Base-by-base conservation (phyloP, 257 asterid genomes). In the Prunella vulgaris region DNA sequence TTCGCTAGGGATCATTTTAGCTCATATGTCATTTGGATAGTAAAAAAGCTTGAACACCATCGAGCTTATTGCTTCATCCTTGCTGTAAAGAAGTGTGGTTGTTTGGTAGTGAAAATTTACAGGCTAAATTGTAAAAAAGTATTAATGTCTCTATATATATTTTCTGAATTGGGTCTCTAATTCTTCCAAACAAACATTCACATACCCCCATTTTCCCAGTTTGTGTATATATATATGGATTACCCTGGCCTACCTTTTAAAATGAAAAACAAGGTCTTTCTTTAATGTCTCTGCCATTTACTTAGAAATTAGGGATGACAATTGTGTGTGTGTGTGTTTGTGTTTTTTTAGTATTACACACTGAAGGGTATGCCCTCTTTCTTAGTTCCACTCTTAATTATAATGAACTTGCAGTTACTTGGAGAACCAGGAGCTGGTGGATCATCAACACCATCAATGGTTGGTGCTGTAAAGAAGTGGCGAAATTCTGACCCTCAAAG, bases 351-450 rank as follows among this genome's bases (percentile, higher is more conserved):
- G 30, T 64, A 14, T 70, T 66, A 10, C 56, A 68, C 5, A 52
- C 48, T 73, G 32, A 59, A 13, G 28, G 44, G 74, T 60, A 30
- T 25, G 15, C 4, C 66, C 62, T 74, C 58, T 56, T 72, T 76
- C 69, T 56, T 72, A 64, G 74, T 72, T 74, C 68, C 72, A 57
- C 28, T 44, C 24, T 67, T 68, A 75, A 66, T 66, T 33, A 10
- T 60, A 57, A 27, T 74, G 63, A 62, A 62, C 24, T 38, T 84
- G 85, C 84, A 94, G 99, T 70, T 89, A 78, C 90, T 94, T 68
- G 99, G 99, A 80, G 99, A 94, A 81, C 99, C 97, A 33, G 99
- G 99, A 83, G 63, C 80, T 56, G 99, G 99, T 69, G 99, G 99
- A 76, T 94, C 99, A 74, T 94, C 97, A 46, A 94, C 99, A 1